A percentile compares a stretch with the other conserved stretches of the same genome.
Conservation (phyloP, 164 flowering plant genomes). For the Platanus orientalis region DNA sequence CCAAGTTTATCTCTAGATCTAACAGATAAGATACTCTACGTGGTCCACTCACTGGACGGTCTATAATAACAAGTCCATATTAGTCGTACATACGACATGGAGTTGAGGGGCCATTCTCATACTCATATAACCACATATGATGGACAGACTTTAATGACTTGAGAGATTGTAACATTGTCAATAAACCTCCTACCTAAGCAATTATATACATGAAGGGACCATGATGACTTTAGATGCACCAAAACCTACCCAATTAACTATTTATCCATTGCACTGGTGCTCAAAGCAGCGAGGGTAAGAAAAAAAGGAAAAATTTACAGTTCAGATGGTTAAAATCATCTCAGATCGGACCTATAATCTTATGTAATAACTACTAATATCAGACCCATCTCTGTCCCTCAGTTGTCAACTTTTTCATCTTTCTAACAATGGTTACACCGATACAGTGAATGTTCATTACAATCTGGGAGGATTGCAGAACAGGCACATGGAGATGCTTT, state of each 20-base stretch:
- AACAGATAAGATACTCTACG: background rate
- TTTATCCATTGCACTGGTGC: too few relatives aligned
- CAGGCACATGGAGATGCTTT: slow-evolving; percentile 13
- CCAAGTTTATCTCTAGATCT: background rate
- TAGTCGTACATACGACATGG: background rate
- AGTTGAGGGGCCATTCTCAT: background rate
- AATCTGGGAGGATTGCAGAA: background rate
- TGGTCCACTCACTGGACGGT: background rate
- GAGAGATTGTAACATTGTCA: too few relatives aligned
- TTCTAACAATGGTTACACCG: too few relatives aligned
- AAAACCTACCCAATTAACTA: too few relatives aligned
- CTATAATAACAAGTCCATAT: background rate
- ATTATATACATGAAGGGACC: background rate
- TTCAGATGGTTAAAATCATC: too few relatives aligned
- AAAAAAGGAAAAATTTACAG: too few relatives aligned
- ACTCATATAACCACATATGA: background rate
- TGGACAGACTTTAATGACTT: too few relatives aligned
- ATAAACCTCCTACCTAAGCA: too few relatives aligned
- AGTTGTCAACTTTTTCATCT: background rate
- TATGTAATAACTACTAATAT: too few relatives aligned
- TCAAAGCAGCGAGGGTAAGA: too few relatives aligned
- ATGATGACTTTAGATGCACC: too few relatives aligned
- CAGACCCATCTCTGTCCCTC: background rate
- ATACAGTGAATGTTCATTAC: background rate
- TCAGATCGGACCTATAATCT: too few relatives aligned